These are phyloP conservation scores for Pharus latifolius DNA, from an alignment of 176 grass and related monocot species.

Conservation along the genomic window DNA sequence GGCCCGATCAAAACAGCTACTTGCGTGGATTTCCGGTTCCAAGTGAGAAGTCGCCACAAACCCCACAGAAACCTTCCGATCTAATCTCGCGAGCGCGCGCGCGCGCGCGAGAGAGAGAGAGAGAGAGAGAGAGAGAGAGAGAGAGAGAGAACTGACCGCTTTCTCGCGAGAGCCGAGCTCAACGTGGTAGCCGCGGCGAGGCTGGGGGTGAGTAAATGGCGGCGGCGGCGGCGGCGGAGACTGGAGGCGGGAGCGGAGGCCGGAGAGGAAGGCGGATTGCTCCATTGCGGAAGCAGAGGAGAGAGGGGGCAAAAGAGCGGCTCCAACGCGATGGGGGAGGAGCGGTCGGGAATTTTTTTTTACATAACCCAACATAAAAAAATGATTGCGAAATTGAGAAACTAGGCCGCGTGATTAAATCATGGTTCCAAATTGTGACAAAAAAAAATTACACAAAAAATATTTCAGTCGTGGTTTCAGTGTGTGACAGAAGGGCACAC, in stretches of 20 bases:
- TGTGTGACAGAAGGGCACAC: too few relatives aligned
- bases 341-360: too few relatives aligned
- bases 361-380: too few relatives aligned
- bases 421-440: too few relatives aligned
- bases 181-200: conserved; percentile 60
- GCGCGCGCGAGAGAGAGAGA: too few relatives aligned
- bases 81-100: too few relatives aligned
- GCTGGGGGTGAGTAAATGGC: background rate
- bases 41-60: background rate
- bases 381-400: too few relatives aligned
- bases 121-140: background rate
- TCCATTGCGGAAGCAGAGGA: conserved; percentile 24
- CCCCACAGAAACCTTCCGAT: background rate
- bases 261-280: conserved; percentile 35
- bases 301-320: background rate
- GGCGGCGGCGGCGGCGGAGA: background rate
- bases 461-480: too few relatives aligned
- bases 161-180: conserved; percentile 77
- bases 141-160: conserved; percentile 26
- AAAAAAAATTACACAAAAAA: too few relatives aligned
- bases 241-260: conserved; percentile 25
- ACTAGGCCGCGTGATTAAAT: too few relatives aligned
- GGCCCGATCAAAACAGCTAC: background rate
- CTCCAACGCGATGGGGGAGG: too few relatives aligned
- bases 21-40: too few relatives aligned